Conservation (phyloP, 208 protist species). For the Vickermania spadyakhi region DNA sequence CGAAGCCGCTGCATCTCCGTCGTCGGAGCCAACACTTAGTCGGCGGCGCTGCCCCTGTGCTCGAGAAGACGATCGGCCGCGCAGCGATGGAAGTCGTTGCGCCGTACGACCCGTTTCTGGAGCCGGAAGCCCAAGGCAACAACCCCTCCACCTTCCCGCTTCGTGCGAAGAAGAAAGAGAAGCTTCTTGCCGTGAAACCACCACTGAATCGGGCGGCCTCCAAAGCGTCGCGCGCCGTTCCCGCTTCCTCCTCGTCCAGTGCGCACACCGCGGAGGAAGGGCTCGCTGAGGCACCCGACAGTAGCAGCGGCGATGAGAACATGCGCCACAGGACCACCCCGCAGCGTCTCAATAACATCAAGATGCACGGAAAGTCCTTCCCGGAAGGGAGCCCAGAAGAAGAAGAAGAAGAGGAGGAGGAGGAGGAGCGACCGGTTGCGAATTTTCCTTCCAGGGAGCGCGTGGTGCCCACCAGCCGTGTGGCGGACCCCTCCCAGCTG, state of each 20-base stretch:
- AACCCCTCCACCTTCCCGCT: too few species aligned
- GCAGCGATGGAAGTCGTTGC: constrained; percentile 2
- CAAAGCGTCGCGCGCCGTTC: background rate
- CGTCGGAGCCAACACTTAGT: background rate
- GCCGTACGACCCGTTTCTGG: background rate
- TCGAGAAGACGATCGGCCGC: constrained; percentile 2
- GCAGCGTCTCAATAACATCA: constrained; percentile 4
- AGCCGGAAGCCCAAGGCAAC: background rate
- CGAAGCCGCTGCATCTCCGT: background rate
- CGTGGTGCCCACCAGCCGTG: constrained; percentile 7
- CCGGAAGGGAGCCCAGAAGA: background rate
- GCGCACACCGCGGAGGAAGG: background rate
- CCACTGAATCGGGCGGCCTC: too few species aligned
- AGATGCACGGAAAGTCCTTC: background rate
- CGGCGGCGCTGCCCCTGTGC: background rate
- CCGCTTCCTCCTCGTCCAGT: background rate
- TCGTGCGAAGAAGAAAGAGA: too few species aligned
- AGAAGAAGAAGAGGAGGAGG: constrained; percentile 39
- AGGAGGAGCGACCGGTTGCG: constrained; percentile 7
- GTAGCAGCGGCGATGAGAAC: constrained; percentile 2
- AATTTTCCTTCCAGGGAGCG: constrained; percentile 32
- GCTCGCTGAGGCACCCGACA: background rate
- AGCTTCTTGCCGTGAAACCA: too few species aligned
- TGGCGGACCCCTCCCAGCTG: constrained; percentile 21
- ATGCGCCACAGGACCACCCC: background rate